These are phyloP conservation scores for Arabidopsis thaliana DNA, from an alignment of 345 rosid species.

Conservation along the genomic window DNA sequence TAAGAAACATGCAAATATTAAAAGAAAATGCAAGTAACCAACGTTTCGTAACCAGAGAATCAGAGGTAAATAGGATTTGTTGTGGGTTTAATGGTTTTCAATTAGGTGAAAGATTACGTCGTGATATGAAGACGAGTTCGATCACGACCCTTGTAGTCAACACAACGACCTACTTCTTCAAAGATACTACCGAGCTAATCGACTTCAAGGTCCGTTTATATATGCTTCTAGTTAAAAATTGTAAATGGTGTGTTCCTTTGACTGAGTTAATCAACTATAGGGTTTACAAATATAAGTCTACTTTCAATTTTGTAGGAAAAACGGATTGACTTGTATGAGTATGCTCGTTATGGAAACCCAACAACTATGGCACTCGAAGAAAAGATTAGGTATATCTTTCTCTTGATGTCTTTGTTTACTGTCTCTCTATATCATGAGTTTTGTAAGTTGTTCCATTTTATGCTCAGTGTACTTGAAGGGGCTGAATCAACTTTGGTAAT, in stretches of 20 bases:
- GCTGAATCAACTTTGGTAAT: slow-evolving; percentile 86
- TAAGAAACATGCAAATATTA: too few relatives aligned
- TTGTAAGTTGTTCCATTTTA: too few relatives aligned
- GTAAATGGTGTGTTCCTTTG: background rate
- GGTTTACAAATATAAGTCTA: background rate
- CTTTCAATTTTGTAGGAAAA: slow-evolving; percentile 59
- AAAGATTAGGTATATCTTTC: background rate
- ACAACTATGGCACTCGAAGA: slow-evolving; percentile 77
- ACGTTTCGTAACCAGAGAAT: background rate
- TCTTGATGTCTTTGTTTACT: too few relatives aligned
- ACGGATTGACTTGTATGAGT: slow-evolving; percentile 57
- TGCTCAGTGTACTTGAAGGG: slow-evolving; percentile 82
- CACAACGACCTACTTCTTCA: slow-evolving; percentile 79
- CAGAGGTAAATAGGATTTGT: background rate
- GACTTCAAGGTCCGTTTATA: slow-evolving; percentile 69
- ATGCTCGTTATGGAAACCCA: slow-evolving; percentile 91
- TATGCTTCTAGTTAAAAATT: background rate
- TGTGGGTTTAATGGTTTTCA: slow-evolving; percentile 4
- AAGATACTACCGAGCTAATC: slow-evolving; percentile 78
- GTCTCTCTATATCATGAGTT: too few relatives aligned
- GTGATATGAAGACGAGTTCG: slow-evolving; percentile 79
- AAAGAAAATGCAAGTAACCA: too few relatives aligned
- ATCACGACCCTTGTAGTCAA: slow-evolving; percentile 85
- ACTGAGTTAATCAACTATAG: background rate
- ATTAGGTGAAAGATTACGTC: slow-evolving; percentile 85